Conservation (phyloP, 1,284 basidiomycete genomes). For the Blastosporella zonata region DNA sequence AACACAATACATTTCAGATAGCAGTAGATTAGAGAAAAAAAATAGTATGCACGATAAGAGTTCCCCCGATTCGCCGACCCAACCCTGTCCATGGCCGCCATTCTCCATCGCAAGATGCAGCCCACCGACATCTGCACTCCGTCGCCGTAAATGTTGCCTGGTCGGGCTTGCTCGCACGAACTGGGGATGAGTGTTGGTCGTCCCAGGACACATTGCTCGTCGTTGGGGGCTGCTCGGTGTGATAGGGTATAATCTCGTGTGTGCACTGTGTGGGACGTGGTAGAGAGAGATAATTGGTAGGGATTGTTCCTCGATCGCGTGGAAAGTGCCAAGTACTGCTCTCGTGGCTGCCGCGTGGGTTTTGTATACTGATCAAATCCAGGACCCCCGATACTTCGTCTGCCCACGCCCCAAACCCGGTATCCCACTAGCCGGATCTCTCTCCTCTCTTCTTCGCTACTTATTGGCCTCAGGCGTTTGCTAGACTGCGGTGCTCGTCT, state of each 20-base stretch:
- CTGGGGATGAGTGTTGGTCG: slow-evolving; percentile 10
- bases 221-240: not conserved
- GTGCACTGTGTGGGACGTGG: not conserved
- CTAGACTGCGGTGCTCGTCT: not conserved
- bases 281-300: slow-evolving; percentile 19
- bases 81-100: slow-evolving; percentile 65
- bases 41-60: slow-evolving; percentile 54
- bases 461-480: not conserved
- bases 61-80: slow-evolving; percentile 60
- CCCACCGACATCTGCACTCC: slow-evolving; percentile 84
- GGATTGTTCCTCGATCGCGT: slow-evolving; percentile 36
- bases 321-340: slow-evolving; percentile 32
- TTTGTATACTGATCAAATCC: slow-evolving; percentile 22
- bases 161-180: slow-evolving; percentile 9
- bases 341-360: slow-evolving; percentile 40
- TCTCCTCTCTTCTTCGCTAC: not conserved
- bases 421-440: slow-evolving; percentile 2
- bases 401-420: slow-evolving; percentile 17
- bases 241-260: not conserved
- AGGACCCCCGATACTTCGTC: slow-evolving; percentile 22
- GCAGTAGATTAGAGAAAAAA: slow-evolving; percentile 18
- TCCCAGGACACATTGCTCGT: slow-evolving; percentile 12
- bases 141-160: slow-evolving; percentile 35
- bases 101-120: slow-evolving; percentile 73
- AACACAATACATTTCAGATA: slow-evolving; percentile 8